Conservation (phyloP, 768 basidiomycete genomes). For the Zangia roseola region DNA sequence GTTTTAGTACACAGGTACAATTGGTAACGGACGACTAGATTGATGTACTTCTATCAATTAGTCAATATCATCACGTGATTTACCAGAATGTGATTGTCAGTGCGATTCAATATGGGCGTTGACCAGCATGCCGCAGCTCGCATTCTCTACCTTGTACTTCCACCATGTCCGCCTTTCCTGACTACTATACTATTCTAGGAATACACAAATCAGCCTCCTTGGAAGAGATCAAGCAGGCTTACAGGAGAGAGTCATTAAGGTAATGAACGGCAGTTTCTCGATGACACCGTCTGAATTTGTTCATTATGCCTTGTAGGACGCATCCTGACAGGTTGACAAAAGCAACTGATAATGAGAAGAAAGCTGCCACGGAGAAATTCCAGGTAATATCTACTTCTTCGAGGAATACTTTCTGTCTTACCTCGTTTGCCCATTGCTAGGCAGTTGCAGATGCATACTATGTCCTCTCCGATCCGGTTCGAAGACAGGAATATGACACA, state of each 20-base stretch:
- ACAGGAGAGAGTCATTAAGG: slow-evolving; percentile 79
- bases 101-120: not conserved
- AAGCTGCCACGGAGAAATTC: slow-evolving; percentile 77
- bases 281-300: not conserved
- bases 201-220: slow-evolving; percentile 55
- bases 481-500: slow-evolving; percentile 70
- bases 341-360: slow-evolving; percentile 68
- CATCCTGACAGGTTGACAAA: slow-evolving; percentile 84
- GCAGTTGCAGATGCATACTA: slow-evolving; percentile 94
- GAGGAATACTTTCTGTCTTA: not conserved
- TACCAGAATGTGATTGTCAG: not conserved
- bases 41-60: too few relatives aligned
- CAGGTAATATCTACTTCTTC: slow-evolving; percentile 47
- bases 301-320: slow-evolving; percentile 50
- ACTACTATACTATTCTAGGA: slow-evolving; percentile 70
- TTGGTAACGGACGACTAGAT: slow-evolving; percentile 18
- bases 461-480: slow-evolving; percentile 77
- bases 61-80: slow-evolving; percentile 21
- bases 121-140: slow-evolving; percentile 11
- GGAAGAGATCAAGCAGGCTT: slow-evolving; percentile 74
- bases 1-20: slow-evolving; percentile 6
- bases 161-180: slow-evolving; percentile 73
- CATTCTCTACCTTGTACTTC: slow-evolving; percentile 13
- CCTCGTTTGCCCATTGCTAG: slow-evolving; percentile 23
- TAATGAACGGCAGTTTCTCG: slow-evolving; percentile 19